These are phyloP conservation scores for Marasmius oreades DNA, from an alignment of 1,284 basidiomycete genomes.

Conservation along the genomic window DNA sequence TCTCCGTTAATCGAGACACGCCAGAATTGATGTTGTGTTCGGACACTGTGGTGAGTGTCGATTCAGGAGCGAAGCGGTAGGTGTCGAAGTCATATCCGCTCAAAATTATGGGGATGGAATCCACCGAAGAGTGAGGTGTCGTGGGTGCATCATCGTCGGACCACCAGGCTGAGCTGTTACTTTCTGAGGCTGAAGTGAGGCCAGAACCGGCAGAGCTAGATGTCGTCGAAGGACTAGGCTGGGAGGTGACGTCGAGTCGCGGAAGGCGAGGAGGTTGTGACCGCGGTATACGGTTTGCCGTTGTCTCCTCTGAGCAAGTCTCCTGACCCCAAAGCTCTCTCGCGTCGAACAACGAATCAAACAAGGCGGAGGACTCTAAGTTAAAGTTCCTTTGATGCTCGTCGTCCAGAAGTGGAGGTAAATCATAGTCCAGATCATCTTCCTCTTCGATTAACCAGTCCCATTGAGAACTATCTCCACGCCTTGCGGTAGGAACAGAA, in stretches of 20 bases:
- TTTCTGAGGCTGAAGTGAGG: not conserved
- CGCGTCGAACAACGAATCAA: not conserved
- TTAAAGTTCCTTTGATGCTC: not conserved
- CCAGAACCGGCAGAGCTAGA: too few species aligned
- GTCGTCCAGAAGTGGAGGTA: not conserved
- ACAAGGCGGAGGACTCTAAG: not conserved
- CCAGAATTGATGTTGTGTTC: too few species aligned
- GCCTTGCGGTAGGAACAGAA: not conserved
- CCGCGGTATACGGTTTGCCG: not conserved
- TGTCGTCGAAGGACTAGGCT: too few species aligned
- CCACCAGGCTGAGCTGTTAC: not conserved
- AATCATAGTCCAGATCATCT: not conserved
- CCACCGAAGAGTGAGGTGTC: not conserved
- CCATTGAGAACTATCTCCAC: too few species aligned
- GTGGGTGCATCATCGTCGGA: not conserved
- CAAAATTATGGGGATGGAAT: not conserved
- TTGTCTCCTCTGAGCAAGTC: not conserved
- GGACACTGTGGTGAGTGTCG: not conserved
- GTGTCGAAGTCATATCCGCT: not conserved
- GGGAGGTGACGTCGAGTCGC: not conserved
- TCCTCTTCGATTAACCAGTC: too few species aligned
- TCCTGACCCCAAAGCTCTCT: not conserved
- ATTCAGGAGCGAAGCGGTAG: not conserved
- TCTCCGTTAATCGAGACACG: too few species aligned
- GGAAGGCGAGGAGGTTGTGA: not conserved